These are phyloP conservation scores for Tephrocybe rancida DNA, from an alignment of 768 basidiomycete species.

Conservation along the genomic window DNA sequence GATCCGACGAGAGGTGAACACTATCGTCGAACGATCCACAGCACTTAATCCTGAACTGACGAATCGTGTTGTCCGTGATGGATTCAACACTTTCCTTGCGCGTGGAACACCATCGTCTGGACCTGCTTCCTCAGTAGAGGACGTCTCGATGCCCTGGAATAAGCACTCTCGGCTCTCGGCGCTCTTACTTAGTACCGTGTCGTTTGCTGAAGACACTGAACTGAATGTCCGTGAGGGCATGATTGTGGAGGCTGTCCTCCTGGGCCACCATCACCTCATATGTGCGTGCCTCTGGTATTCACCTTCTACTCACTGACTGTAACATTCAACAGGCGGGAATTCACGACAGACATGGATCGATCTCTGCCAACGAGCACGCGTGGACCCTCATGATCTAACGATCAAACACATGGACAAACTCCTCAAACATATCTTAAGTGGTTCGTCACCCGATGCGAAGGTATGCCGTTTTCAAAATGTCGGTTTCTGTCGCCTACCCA, in stretches of 20 bases:
- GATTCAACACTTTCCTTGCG: conserved; percentile 48
- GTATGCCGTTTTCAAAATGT: conserved; percentile 29
- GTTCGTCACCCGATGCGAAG: conserved; percentile 47
- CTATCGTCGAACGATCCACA: conserved; percentile 41
- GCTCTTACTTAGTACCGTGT: conserved; percentile 53
- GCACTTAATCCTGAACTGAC: conserved; percentile 47
- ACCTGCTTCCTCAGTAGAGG: conserved; percentile 29
- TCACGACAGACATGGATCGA: conserved; percentile 81
- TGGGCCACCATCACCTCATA: conserved; percentile 73
- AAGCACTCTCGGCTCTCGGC: conserved; percentile 55
- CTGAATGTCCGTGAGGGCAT: conserved; percentile 41
- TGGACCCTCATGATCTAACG: conserved; percentile 70
- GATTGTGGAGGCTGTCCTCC: conserved; percentile 57
- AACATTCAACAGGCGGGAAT: conserved; percentile 37
- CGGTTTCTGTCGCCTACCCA: not conserved
- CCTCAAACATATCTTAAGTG: conserved; percentile 50
- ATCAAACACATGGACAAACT: conserved; percentile 50
- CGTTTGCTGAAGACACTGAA: conserved; percentile 48
- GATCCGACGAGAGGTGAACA: conserved; percentile 50
- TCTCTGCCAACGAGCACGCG: conserved; percentile 65
- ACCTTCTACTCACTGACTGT: not conserved
- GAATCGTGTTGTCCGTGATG: conserved; percentile 60
- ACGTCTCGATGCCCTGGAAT: conserved; percentile 37
- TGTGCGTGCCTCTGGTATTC: conserved; percentile 41
- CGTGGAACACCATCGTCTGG: conserved; percentile 32